Evolutionary conservation across 495 filamentous ascomycete genomes (phyloP).

Genomic region (Aspergillus indologenus): DNA sequence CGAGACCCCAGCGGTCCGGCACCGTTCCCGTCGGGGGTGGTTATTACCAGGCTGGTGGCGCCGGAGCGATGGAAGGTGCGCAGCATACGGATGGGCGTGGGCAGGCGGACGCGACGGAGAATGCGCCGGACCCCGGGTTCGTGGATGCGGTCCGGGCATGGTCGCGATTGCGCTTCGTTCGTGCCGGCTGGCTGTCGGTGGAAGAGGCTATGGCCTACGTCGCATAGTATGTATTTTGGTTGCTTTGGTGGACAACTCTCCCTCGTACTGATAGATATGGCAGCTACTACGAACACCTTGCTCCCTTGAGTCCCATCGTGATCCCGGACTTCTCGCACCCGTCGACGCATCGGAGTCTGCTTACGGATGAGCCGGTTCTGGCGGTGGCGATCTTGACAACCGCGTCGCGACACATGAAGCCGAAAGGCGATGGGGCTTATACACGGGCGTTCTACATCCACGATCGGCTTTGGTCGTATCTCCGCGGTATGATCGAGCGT

Average conservation of each 20-base stretch:
- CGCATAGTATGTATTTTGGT: constrained; percentile 62
- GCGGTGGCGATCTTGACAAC: constrained; percentile 88
- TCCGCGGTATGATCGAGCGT: constrained; percentile 89
- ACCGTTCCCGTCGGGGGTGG: constrained; percentile 26
- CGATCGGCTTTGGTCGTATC: constrained; percentile 91
- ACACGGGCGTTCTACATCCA: constrained; percentile 90
- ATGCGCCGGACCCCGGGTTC: constrained; percentile 33
- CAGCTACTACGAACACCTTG: constrained; percentile 85
- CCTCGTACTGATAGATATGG: constrained; percentile 14
- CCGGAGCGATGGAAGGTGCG: constrained; percentile 31
- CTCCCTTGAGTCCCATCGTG: constrained; percentile 87
- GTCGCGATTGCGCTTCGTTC: constrained; percentile 87
- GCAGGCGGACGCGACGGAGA: constrained; percentile 25
- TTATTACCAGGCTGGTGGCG: constrained; percentile 28
- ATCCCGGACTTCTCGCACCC: constrained; percentile 77
- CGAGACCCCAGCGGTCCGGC: constrained; percentile 34
- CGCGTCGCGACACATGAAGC: constrained; percentile 76
- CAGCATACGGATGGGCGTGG: constrained; percentile 30
- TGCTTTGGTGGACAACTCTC: not conserved
- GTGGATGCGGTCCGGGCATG: constrained; percentile 76
- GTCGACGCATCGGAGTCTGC: constrained; percentile 67
- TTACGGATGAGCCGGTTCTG: constrained; percentile 88
- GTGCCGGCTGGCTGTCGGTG: constrained; percentile 93
- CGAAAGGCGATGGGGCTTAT: constrained; percentile 74
- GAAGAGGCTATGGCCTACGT: constrained; percentile 90